phyloP scores from a whole-genome alignment of 2,329 filamentous ascomycete genomes.

The Lecanicillium sp. region DNA sequence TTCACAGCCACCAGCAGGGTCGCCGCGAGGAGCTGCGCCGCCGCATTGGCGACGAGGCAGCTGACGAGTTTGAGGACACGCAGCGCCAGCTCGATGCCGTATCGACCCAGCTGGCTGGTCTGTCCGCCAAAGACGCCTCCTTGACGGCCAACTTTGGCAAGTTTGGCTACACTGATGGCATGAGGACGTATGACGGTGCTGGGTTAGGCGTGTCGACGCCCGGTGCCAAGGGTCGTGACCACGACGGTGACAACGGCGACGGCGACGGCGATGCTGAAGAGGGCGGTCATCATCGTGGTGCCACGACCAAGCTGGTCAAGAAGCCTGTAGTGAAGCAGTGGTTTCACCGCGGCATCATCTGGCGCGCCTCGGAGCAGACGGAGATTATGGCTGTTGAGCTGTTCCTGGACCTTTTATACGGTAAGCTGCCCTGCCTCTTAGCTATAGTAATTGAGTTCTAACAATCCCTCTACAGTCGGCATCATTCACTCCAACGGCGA shows the following conservation, averaged over 20 bases:
- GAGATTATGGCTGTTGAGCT: slow-evolving; percentile 58
- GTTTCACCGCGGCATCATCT: slow-evolving; percentile 57
- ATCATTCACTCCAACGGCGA: slow-evolving; percentile 59
- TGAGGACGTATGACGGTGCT: slow-evolving; percentile 38
- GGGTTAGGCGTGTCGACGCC: slow-evolving; percentile 1
- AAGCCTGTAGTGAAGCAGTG: slow-evolving; percentile 56
- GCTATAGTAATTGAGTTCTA: not conserved
- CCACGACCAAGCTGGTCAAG: slow-evolving; percentile 48
- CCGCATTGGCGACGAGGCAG: slow-evolving; percentile 37
- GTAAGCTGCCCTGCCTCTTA: slow-evolving; percentile 15
- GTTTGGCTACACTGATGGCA: slow-evolving; percentile 53
- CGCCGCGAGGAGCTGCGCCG: slow-evolving; percentile 37
- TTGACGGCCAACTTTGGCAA: slow-evolving; percentile 55
- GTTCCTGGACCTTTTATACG: slow-evolving; percentile 55
- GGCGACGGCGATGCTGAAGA: slow-evolving; percentile 16
- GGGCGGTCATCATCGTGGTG: slow-evolving; percentile 29
- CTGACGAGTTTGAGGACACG: slow-evolving; percentile 49
- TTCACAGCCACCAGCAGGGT: slow-evolving; percentile 45
- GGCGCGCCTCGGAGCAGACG: slow-evolving; percentile 50
- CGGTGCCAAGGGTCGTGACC: slow-evolving; percentile 13
- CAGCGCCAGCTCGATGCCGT: slow-evolving; percentile 44
- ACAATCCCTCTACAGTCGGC: slow-evolving; percentile 33
- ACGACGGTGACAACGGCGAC: slow-evolving; percentile 10
- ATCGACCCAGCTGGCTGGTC: slow-evolving; percentile 43
- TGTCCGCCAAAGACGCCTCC: slow-evolving; percentile 45